Percentiles rank a stretch among this genome's conserved stretches.
phyloP scores from a whole-genome alignment of 1,284 basidiomycete genomes.

The Sphagnurus paluster region DNA sequence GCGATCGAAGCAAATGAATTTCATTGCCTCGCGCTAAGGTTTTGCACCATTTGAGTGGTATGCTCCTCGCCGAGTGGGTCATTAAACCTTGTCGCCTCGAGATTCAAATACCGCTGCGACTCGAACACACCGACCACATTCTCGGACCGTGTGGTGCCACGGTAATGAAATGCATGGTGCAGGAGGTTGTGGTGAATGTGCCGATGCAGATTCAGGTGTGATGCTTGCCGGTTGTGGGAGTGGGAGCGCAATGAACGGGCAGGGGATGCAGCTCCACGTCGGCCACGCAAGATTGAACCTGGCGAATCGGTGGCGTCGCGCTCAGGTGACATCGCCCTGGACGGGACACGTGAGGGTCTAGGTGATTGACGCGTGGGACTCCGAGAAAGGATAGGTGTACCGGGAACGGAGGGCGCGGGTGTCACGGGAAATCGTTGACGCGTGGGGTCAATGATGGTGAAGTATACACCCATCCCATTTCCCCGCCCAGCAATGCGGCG shows the following conservation, averaged over 20 bases:
- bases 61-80: conserved; percentile 54
- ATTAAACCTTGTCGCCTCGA: conserved; percentile 61
- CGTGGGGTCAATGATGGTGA: conserved; percentile 58
- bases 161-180: conserved; percentile 31
- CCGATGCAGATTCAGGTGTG: conserved; percentile 12
- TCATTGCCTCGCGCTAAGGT: conserved; percentile 57
- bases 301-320: background rate
- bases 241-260: background rate
- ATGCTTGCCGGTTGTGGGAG: conserved; percentile 5
- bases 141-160: conserved; percentile 38
- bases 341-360: background rate
- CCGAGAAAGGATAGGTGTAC: conserved; percentile 31
- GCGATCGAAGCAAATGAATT: too few relatives aligned
- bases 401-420: conserved; percentile 42
- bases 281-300: background rate
- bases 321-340: background rate
- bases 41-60: conserved; percentile 48
- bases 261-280: conserved; percentile 6
- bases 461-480: conserved; percentile 69
- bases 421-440: conserved; percentile 58
- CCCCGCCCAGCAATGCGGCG: conserved; percentile 57
- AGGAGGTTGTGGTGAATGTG: conserved; percentile 30
- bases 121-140: conserved; percentile 82
- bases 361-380: conserved; percentile 17
- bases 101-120: conserved; percentile 73